Percentiles rank a stretch among this genome's conserved stretches.
Conservation (phyloP, 2,329 filamentous ascomycete genomes). For the Curvularia eragrostidis region DNA sequence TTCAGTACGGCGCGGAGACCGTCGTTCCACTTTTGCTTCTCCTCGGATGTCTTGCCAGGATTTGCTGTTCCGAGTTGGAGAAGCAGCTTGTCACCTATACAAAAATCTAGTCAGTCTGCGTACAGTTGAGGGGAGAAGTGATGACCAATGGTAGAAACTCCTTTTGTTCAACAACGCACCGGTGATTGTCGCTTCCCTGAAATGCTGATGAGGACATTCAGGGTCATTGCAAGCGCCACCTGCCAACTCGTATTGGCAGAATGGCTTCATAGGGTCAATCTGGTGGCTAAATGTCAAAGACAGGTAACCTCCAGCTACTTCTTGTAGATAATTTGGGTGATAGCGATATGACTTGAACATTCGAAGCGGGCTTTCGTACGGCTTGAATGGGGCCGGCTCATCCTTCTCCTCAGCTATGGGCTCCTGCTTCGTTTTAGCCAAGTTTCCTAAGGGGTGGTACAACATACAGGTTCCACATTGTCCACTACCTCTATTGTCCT, state of each 20-base stretch:
- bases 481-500: constrained; percentile 19
- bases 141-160: constrained; percentile 25
- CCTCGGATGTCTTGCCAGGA: constrained; percentile 65
- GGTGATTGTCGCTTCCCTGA: constrained; percentile 71
- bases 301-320: constrained; percentile 77
- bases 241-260: constrained; percentile 79
- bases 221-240: constrained; percentile 76
- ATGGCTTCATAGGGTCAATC: constrained; percentile 74
- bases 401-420: constrained; percentile 16
- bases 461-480: constrained; percentile 32
- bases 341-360: constrained; percentile 89
- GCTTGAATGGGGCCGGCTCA: constrained; percentile 53
- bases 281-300: constrained; percentile 94
- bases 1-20: constrained; percentile 49
- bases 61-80: constrained; percentile 73
- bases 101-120: constrained; percentile 48
- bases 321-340: constrained; percentile 75
- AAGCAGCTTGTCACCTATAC: constrained; percentile 74
- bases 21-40: constrained; percentile 59
- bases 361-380: constrained; percentile 84
- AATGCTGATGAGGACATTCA: constrained; percentile 81
- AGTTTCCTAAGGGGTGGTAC: not conserved
- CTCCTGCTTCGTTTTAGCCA: constrained; percentile 31
- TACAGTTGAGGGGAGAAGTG: constrained; percentile 42
- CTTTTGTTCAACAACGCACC: constrained; percentile 66